Percentiles rank a stretch among this genome's conserved stretches.
Evolutionary conservation across 1,284 basidiomycete genomes (phyloP).

Genomic region (Coniophora puteana): DNA sequence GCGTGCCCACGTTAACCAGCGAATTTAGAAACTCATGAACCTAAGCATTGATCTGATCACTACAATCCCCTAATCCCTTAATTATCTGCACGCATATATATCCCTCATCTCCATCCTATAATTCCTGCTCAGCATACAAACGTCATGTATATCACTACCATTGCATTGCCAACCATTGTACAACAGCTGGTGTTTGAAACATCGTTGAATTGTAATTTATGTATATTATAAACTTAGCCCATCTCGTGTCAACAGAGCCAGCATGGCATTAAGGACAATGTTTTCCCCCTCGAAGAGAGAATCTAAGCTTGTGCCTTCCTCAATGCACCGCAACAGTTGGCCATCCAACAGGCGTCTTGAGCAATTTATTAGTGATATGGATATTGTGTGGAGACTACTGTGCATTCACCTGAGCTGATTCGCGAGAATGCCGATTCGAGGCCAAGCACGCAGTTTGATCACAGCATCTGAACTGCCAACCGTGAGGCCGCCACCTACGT

Average conservation of each 20-base stretch:
- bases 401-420: slow-evolving; percentile 76
- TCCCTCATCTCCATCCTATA: no score
- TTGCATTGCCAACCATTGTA: no score
- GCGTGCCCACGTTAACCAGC: no score
- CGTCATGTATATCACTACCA: background rate
- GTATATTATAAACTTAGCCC: slow-evolving; percentile 31
- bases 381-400: slow-evolving; percentile 3
- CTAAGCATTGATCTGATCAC: no score
- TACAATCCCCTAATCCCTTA: no score
- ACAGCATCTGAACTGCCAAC: slow-evolving; percentile 47
- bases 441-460: slow-evolving; percentile 78
- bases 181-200: no score
- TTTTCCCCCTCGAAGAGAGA: no score
- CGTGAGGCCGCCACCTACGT: slow-evolving; percentile 73
- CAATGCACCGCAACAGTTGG: slow-evolving; percentile 58
- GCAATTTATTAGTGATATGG: slow-evolving; percentile 1
- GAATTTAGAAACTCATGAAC: no score
- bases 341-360: slow-evolving; percentile 65
- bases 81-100: no score
- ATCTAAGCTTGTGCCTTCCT: slow-evolving; percentile 48
- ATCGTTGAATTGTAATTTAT: no score
- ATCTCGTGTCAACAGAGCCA: slow-evolving; percentile 63
- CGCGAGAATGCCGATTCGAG: slow-evolving; percentile 86
- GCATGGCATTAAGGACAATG: slow-evolving; percentile 67
- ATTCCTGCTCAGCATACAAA: background rate